Percentiles rank a stretch among this genome's conserved stretches.
Evolutionary conservation across 2,329 filamentous ascomycete genomes (phyloP).

Genomic region (Aspergillus viridinutans): DNA sequence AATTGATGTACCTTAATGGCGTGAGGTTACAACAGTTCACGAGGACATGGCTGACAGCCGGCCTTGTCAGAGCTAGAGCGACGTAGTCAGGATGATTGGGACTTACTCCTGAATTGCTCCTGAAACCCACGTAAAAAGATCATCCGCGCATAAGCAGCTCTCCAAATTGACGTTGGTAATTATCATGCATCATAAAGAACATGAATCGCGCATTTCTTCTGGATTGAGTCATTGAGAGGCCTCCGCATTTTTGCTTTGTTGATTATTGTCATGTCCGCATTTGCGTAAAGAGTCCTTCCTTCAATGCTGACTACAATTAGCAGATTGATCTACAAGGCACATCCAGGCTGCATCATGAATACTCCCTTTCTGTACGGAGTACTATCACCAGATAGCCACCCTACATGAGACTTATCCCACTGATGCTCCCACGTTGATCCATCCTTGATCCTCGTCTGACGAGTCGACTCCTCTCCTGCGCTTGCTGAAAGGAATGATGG

Average conservation of each 20-base stretch:
- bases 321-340: neutral
- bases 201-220: neutral
- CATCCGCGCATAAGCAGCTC: no score
- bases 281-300: neutral
- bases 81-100: no score
- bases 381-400: neutral
- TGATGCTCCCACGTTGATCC: neutral
- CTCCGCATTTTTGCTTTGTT: neutral
- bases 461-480: neutral
- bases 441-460: neutral
- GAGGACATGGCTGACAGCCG: no score
- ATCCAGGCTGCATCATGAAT: neutral
- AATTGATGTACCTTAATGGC: no score
- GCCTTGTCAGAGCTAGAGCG: no score
- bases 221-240: neutral
- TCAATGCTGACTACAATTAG: neutral
- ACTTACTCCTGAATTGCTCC: no score
- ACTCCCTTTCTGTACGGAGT: no score
- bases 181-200: neutral
- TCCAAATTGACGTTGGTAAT: neutral
- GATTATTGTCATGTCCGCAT: neutral
- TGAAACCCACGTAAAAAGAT: no score
- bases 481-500: no score
- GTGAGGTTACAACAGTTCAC: no score
- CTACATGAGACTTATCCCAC: neutral